phyloP scores from a whole-genome alignment of 2,329 filamentous ascomycete species.

The Fusarium clavum region DNA sequence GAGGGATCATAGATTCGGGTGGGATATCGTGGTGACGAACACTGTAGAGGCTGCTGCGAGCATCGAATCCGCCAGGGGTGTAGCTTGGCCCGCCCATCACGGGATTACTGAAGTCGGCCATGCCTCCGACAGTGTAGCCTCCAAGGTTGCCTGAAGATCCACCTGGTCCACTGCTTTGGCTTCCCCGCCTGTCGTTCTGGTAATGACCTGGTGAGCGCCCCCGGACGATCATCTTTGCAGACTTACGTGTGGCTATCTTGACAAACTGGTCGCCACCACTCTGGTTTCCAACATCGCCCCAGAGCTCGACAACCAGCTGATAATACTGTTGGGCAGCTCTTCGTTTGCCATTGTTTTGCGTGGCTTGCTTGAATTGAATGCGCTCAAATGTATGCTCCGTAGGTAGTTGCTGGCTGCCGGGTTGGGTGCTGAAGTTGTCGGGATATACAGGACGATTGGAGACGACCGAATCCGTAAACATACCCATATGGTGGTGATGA shows the following conservation, averaged over 20 bases:
- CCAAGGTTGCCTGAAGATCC: conserved; percentile 73
- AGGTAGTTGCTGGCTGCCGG: conserved; percentile 54
- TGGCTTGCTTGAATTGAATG: conserved; percentile 94
- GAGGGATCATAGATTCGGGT: conserved; percentile 62
- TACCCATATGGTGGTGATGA: conserved; percentile 58
- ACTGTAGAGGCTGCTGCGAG: conserved; percentile 53
- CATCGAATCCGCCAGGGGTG: conserved; percentile 43
- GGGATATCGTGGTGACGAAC: conserved; percentile 63
- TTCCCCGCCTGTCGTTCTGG: conserved; percentile 75
- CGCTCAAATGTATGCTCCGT: conserved; percentile 80
- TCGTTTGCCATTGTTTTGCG: conserved; percentile 92
- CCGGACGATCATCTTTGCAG: conserved; percentile 87
- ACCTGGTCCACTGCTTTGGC: conserved; percentile 74
- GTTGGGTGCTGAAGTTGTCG: conserved; percentile 52
- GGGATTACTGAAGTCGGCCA: conserved; percentile 47
- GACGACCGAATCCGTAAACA: conserved; percentile 57
- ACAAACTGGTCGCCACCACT: conserved; percentile 66
- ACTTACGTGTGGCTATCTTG: conserved; percentile 78
- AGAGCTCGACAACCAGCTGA: conserved; percentile 88
- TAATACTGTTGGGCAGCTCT: conserved; percentile 93
- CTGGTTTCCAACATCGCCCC: conserved; percentile 71
- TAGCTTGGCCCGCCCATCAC: conserved; percentile 53
- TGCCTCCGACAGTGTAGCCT: conserved; percentile 49
- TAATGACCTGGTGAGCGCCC: conserved; percentile 86
- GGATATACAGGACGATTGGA: conserved; percentile 53